These are phyloP conservation scores for Phytophthora constricta DNA, from an alignment of 352 stramenopile genomes.

Conservation along the genomic window DNA sequence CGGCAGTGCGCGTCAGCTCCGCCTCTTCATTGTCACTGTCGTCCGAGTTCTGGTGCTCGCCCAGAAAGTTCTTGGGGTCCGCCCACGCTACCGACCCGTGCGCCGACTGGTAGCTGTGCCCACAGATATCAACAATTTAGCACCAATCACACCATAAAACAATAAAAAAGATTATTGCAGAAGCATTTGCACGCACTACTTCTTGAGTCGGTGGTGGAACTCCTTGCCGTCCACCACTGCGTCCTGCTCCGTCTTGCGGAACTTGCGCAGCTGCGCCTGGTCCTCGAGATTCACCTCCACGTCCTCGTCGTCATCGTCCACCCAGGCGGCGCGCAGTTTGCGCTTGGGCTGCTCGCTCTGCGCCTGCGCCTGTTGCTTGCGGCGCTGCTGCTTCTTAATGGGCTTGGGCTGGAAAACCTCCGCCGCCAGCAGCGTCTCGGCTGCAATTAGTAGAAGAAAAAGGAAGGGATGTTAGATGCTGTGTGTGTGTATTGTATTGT, in stretches of 20 bases:
- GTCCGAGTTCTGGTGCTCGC: slow-evolving; percentile 33
- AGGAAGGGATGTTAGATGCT: neutral
- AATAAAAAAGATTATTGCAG: neutral
- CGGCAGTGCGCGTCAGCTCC: slow-evolving; percentile 59
- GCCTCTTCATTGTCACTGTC: slow-evolving; percentile 73
- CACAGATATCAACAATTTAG: slow-evolving; percentile 16
- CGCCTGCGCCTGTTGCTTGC: slow-evolving; percentile 42
- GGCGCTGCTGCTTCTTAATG: slow-evolving; percentile 22
- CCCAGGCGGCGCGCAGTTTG: slow-evolving; percentile 71
- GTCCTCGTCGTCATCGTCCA: slow-evolving; percentile 87
- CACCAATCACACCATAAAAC: neutral
- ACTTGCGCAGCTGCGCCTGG: slow-evolving; percentile 78
- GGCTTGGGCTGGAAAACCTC: slow-evolving; percentile 57
- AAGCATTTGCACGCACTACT: slow-evolving; percentile 55
- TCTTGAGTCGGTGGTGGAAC: slow-evolving; percentile 83
- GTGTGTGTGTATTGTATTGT: neutral
- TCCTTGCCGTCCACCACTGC: slow-evolving; percentile 71
- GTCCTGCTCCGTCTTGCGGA: slow-evolving; percentile 82
- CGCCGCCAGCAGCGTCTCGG: slow-evolving; percentile 62
- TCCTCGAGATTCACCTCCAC: slow-evolving; percentile 78
- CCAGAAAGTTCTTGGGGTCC: slow-evolving; percentile 73
- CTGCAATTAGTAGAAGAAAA: slow-evolving; percentile 14
- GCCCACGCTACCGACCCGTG: slow-evolving; percentile 72
- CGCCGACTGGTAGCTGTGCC: slow-evolving; percentile 62
- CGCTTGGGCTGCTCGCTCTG: slow-evolving; percentile 26